Evolutionary conservation across 108 stramenopile species (phyloP), one percentile per base, ranked within the genome.

Genomic region (Aurantiochytrium sp.): DNA sequence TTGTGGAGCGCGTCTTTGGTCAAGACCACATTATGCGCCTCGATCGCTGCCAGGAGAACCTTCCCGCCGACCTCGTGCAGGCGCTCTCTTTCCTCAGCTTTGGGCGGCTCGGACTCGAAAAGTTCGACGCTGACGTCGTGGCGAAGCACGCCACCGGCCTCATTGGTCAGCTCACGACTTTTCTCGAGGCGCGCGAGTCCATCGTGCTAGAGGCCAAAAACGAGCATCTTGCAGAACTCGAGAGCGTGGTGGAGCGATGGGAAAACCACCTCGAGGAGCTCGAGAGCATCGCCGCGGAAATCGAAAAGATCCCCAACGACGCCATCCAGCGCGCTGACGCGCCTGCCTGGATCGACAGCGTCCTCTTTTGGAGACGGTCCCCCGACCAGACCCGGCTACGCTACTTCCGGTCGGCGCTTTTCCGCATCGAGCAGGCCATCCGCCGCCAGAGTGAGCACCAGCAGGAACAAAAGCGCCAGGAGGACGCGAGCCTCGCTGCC

Each of bases 41-140:
- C 17, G 73, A 81, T 48, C 73, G 73, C 30, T 81, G 73, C 39
- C 73, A 81, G 45, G 45, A 81, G 24, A 81, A 81, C 39, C 39
- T 81, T 24, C 42, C 42, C 21, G 12, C 10, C 27, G 73, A 81
- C 12, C n/a, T 48, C 39, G 27, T 81, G 24, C 42, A 42, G 8
- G 73, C 73, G 2, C 73, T 81, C 73, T 48, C 39, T n/a, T 48
- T 81, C 6, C 2, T 81, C 21, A 81, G 30, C 19, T 48, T 81
- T 41, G 32, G 42, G 12, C 3, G 45, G 8, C n/a, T 81, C 27
- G 45, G 24, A 6, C 12, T 34, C 10, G 59, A 81, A 48, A 48
- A 17, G 0, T 81, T 81, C 39, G 30, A 81, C 45, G 24, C 73
- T 48, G 73, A 81, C 39, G 30, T 27, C 27, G 12, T 81, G 12